Evolutionary conservation across 2,329 filamentous ascomycete species (phyloP).

Genomic region (Onygenales sp.): DNA sequence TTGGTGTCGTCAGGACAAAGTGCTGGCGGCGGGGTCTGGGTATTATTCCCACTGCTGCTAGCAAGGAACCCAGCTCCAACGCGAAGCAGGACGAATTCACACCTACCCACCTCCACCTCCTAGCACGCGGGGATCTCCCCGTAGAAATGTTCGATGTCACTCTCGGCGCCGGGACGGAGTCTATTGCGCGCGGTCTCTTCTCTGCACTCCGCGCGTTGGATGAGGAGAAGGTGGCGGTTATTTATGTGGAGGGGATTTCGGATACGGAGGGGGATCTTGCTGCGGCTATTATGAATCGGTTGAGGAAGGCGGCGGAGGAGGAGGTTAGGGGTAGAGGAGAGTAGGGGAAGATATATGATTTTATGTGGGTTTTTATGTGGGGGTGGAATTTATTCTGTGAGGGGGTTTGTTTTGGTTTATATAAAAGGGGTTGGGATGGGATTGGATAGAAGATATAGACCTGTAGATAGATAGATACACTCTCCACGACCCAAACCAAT

Average conservation of each 20-base stretch:
- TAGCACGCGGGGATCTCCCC: neutral
- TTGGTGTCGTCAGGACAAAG: constrained; percentile 23
- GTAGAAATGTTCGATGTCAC: constrained; percentile 55
- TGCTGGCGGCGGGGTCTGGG: constrained; percentile 18
- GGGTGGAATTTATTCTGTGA: no score
- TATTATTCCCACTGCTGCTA: neutral
- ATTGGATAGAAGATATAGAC: no score
- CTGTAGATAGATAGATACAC: no score
- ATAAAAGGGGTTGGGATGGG: no score
- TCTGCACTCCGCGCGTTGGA: constrained; percentile 80
- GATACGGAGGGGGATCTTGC: constrained; percentile 67
- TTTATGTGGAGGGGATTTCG: constrained; percentile 80
- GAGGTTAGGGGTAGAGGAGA: constrained; percentile 43
- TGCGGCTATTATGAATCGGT: constrained; percentile 75
- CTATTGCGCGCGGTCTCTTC: constrained; percentile 80
- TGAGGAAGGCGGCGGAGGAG: constrained; percentile 63
- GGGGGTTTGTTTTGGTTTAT: no score
- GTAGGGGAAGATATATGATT: constrained; percentile 26
- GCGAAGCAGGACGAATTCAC: no score
- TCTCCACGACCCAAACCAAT: no score
- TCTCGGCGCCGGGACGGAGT: constrained; percentile 59
- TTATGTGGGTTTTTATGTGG: no score
- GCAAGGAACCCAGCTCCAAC: no score
- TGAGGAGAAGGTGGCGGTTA: constrained; percentile 64
- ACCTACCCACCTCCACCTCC: neutral